Evolutionary conservation across 73 alveolate genomes (phyloP), one percentile per base, ranked within the genome.

Genomic region (Symbiodinium natans): DNA sequence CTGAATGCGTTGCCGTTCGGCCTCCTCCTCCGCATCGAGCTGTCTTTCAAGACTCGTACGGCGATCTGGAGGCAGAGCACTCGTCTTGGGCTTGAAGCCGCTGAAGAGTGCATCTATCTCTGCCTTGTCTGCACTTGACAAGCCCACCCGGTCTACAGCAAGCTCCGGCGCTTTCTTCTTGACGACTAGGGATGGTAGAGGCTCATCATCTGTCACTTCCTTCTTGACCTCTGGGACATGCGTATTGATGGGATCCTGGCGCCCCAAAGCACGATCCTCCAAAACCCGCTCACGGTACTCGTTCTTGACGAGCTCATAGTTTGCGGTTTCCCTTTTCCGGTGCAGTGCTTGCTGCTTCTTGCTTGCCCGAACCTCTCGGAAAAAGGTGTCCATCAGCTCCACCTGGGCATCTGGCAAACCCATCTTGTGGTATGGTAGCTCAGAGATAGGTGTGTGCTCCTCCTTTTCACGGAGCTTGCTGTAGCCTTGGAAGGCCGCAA

Each of bases 351-450:
- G 86, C 41, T 90, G 96, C 87, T 90, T 90, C 87, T 71, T 63
- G 77, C 34, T 90, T 31, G 96, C 87, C 15, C 96, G 86, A 40
- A 90, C n/a, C 87, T 90, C 96, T 15, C 52, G 33, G 40, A 90
- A 90, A 77, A 90, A 90, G 42, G 46, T 90, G 80, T 90, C 96
- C 96, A 90, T 90, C n/a, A 90, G 63, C 17, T 90, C 96, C 87
- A 90, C 40, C 87, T 90, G 96, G 52, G 75, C 96, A 27, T 71
- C 75, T n/a, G 96, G 96, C 77, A 90, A 41, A 29, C 96, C 96
- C 96, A 90, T 90, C 39, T 90, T 90, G 96, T 90, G 96, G 27
- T 90, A 90, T 8, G 96, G 96, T n/a, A 90, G 96, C 34, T 90
- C 88, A 2, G 96, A 68, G 75, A 90, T 90, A 46, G 96, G 96